Evolutionary conservation across 805 yeast species (phyloP), one percentile per base, ranked within the genome.

Genomic region (Pichia manshurica): DNA sequence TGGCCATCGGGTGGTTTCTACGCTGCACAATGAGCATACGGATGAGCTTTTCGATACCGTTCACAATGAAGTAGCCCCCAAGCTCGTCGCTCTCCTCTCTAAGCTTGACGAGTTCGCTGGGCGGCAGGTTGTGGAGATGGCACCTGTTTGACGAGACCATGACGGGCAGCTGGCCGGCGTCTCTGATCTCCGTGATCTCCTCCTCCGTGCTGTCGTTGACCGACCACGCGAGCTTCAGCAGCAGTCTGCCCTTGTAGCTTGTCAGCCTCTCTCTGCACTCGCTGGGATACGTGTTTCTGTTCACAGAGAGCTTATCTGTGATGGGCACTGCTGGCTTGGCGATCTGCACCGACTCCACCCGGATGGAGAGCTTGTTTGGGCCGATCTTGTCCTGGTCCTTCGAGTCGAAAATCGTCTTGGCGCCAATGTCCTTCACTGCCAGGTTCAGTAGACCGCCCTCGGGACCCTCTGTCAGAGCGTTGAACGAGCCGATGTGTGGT

Each of bases 11-110:
- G 64, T 90, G 97, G 66, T 93, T 93, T 68, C 99, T 79, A 67
- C 98, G 83, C 70, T 91, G 99, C 17, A 93, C 97, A 72, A 93
- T 88, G 66, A 93, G 79, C 98, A 93, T 88, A 71, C 99, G 87
- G 59, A 93, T 81, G 60, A 93, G 75, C 69, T 93, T 93, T 68
- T 93, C 99, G 57, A 91, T 90, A 74, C 99, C 99, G 64, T 91
- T 91, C 52, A 91, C 90, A 56, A 89, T 79, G 67, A 93, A 93
- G 67, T 93, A 93, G 35, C 99, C 99, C 54, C 99, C 99, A 52
- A 89, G 71, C 64, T 93, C 99, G 65, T 93, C 99, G 35, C 87
- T 78, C 67, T 93, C 99, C 68, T 93, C 99, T 63, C 82, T 83
- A 50, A 71, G 73, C 20, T 75, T 69, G 8, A 91, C 95, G 56